phyloP scores from a whole-genome alignment of 495 filamentous ascomycete species.

The Aspergillus nidulans region DNA sequence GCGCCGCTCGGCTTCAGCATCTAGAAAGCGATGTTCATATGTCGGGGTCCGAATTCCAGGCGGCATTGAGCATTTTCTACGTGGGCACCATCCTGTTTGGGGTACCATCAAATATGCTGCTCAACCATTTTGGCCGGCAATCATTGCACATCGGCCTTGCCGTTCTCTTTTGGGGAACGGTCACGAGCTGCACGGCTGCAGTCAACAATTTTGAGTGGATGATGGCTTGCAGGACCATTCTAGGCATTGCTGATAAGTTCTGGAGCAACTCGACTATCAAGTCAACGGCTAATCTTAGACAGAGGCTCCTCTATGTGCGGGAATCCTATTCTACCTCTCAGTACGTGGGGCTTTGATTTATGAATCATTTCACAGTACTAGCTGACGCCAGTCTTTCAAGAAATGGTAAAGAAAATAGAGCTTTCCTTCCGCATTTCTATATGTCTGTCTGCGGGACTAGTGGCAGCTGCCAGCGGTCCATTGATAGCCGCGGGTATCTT shows the following conservation, averaged over 20 bases:
- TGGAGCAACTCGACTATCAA: too few species aligned
- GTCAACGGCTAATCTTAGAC: neutral
- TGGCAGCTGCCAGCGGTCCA: neutral
- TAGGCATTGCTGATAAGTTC: constrained; percentile 28
- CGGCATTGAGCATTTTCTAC: constrained; percentile 37
- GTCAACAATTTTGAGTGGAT: constrained; percentile 41
- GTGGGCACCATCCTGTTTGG: constrained; percentile 38
- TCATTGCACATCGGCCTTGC: constrained; percentile 31
- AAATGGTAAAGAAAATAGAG: constrained; percentile 12
- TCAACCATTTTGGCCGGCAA: constrained; percentile 39
- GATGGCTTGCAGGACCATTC: constrained; percentile 39
- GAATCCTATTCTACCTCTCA: constrained; percentile 27
- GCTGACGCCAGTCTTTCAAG: neutral
- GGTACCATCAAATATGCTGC: constrained; percentile 45
- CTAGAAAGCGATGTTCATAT: constrained; percentile 36
- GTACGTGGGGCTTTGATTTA: neutral
- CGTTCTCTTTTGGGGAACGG: constrained; percentile 42
- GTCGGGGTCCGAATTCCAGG: constrained; percentile 31
- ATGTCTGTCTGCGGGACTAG: neutral
- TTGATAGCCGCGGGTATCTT: constrained; percentile 42
- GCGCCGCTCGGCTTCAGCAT: constrained; percentile 39
- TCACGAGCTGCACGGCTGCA: constrained; percentile 38
- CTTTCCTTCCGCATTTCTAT: constrained; percentile 3
- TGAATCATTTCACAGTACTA: neutral
- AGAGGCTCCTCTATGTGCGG: constrained; percentile 39